phyloP scores from a whole-genome alignment of 768 basidiomycete species.

The Rubroboletus pulcherrimus region DNA sequence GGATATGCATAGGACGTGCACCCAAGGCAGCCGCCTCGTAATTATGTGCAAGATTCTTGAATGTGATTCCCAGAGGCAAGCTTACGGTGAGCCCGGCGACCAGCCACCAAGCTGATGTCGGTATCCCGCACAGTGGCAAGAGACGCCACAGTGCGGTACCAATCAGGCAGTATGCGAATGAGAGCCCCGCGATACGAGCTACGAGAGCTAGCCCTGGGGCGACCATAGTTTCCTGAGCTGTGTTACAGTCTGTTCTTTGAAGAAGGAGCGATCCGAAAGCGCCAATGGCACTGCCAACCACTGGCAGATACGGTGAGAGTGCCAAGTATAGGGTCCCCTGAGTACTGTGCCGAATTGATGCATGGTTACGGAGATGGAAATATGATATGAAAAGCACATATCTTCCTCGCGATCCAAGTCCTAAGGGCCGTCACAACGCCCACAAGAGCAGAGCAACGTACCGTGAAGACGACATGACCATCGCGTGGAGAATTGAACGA shows the following conservation, averaged over 20 bases:
- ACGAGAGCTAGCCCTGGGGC: constrained; percentile 16
- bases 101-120: constrained; percentile 38
- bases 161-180: not conserved
- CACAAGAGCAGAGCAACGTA: too few species aligned
- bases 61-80: constrained; percentile 33
- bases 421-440: too few species aligned
- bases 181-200: not conserved
- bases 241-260: not conserved
- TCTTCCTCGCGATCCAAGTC: not conserved
- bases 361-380: not conserved
- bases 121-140: constrained; percentile 11
- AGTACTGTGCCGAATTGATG: not conserved
- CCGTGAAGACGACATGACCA: too few species aligned
- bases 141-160: constrained; percentile 2
- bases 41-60: constrained; percentile 29
- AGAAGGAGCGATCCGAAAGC: not conserved
- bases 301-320: not conserved
- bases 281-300: not conserved
- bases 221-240: constrained; percentile 4
- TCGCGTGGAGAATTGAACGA: too few species aligned
- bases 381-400: not conserved
- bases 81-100: constrained; percentile 28
- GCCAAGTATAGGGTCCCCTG: not conserved
- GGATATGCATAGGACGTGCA: constrained; percentile 40
- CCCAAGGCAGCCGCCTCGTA: constrained; percentile 42